Base-by-base conservation (phyloP, 2,329 filamentous ascomycete genomes). In the Cytospora mali region DNA sequence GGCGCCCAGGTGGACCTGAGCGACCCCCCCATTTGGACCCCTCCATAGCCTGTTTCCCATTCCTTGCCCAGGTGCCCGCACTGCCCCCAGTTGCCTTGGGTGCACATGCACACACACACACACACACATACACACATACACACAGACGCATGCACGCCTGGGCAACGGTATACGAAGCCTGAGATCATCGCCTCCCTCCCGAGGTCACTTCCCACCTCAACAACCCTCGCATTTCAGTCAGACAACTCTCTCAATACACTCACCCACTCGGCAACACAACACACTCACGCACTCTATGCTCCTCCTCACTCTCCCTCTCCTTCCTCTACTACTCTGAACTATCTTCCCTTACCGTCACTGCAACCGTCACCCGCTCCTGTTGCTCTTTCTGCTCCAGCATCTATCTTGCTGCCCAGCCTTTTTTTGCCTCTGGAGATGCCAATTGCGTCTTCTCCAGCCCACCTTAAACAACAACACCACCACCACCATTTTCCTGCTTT, bases 401-500 rank as follows among this genome's bases (percentile, higher is more conserved):
- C 56, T 35, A 16, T 18, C 11, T 35, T n/a, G 23, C 55, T 52
- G 14, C 31, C n/a, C n/a, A n/a, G n/a, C n/a, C n/a, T 28, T 46
- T 46, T 23, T 50, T 50, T 9, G 48, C 13, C 39, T 25, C 50
- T 60, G 57, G 57, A 60, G 50, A 60, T 60, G 57, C 57, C 57
- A 60, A 60, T 60, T 60, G 57, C 57, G 49, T 60, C 57, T 39
- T 51, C 50, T 21, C 42, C 59, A 42, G 16, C 28, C 48, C n/a
- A n/a, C n/a, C n/a, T n/a, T n/a, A n/a, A n/a, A n/a, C n/a, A n/a
- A n/a, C n/a, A n/a, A n/a, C n/a, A n/a, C n/a, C n/a, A 21, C 39
- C 63, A 46, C 57, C 31, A 4, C 48, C 48, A 18, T 21, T 21
- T 21, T 42, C 50, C 49, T 53, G 39, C 50, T 33, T 39, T 48